Conservation (phyloP, 2,329 filamentous ascomycete species). For the Colletotrichum chlorophyti region DNA sequence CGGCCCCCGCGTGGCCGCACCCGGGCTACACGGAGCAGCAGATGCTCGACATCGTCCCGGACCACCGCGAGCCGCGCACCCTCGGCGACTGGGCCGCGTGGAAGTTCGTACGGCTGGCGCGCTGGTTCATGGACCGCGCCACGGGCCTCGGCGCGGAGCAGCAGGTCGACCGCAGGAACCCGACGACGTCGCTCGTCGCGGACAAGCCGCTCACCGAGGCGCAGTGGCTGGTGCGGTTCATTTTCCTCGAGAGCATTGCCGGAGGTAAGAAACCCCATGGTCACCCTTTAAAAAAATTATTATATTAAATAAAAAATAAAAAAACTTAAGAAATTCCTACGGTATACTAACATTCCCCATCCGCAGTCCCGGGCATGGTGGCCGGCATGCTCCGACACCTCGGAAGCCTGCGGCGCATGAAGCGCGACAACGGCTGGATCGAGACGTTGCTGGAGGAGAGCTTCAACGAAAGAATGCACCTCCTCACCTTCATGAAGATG, state of each 20-base stretch:
- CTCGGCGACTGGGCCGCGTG: slow-evolving; percentile 82
- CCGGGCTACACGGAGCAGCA: slow-evolving; percentile 79
- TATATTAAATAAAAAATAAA: too few relatives aligned
- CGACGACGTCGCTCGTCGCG: slow-evolving; percentile 60
- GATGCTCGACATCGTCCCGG: slow-evolving; percentile 76
- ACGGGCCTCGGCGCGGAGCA: slow-evolving; percentile 80
- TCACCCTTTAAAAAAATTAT: too few relatives aligned
- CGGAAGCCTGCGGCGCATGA: slow-evolving; percentile 81
- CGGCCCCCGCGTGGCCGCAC: slow-evolving; percentile 73
- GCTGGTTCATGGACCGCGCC: slow-evolving; percentile 81
- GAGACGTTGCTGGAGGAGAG: slow-evolving; percentile 89
- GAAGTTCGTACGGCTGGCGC: slow-evolving; percentile 74
- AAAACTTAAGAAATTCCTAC: too few relatives aligned
- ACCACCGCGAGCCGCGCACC: slow-evolving; percentile 76
- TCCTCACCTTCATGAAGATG: slow-evolving; percentile 92
- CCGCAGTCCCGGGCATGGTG: slow-evolving; percentile 94
- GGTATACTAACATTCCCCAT: too few relatives aligned
- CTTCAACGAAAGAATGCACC: slow-evolving; percentile 94
- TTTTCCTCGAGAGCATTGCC: slow-evolving; percentile 94
- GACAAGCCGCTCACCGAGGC: slow-evolving; percentile 75
- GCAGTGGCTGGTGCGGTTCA: slow-evolving; percentile 70
- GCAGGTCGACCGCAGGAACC: slow-evolving; percentile 64
- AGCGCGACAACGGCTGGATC: slow-evolving; percentile 96
- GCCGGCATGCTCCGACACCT: slow-evolving; percentile 93
- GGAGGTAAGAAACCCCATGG: slow-evolving; percentile 56